Conservation (phyloP, 805 yeast species). For the Kluyveromyces nonfermentans region DNA sequence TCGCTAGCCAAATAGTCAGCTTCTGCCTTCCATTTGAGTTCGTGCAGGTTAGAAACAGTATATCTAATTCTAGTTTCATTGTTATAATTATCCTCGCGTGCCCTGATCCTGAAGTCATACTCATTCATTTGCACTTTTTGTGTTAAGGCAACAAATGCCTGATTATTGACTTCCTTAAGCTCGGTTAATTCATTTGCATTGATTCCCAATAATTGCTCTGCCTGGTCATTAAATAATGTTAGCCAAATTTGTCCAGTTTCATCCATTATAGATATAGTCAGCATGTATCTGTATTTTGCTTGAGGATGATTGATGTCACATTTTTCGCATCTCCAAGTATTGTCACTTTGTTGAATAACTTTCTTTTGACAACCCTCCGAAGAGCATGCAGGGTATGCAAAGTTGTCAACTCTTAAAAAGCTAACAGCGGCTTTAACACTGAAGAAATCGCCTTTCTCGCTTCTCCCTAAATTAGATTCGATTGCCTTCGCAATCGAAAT, state of each 20-base stretch:
- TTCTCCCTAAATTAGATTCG: slow-evolving; percentile 57
- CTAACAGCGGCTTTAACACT: slow-evolving; percentile 64
- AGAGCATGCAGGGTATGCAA: slow-evolving; percentile 85
- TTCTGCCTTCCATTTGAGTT: slow-evolving; percentile 50
- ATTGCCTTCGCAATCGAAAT: slow-evolving; percentile 59
- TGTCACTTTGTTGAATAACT: slow-evolving; percentile 62
- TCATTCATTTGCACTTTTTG: slow-evolving; percentile 53
- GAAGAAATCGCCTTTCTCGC: slow-evolving; percentile 75
- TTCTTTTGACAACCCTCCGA: slow-evolving; percentile 74
- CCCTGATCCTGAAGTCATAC: slow-evolving; percentile 66
- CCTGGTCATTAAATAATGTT: slow-evolving; percentile 81
- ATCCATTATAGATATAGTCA: slow-evolving; percentile 73
- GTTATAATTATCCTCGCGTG: slow-evolving; percentile 75
- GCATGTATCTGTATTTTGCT: slow-evolving; percentile 73
- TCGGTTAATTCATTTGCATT: slow-evolving; percentile 49
- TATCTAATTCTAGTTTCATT: slow-evolving; percentile 71
- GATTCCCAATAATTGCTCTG: slow-evolving; percentile 53
- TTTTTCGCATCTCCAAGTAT: slow-evolving; percentile 88
- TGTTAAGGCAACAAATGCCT: slow-evolving; percentile 37
- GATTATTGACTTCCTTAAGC: slow-evolving; percentile 38
- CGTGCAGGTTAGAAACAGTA: slow-evolving; percentile 46
- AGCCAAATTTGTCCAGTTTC: slow-evolving; percentile 78
- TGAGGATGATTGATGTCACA: slow-evolving; percentile 61
- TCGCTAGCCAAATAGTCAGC: slow-evolving; percentile 43
- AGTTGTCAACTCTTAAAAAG: slow-evolving; percentile 61